These are phyloP conservation scores for Ajuga chamaepitys DNA, from an alignment of 257 asterid species.

Conservation along the genomic window DNA sequence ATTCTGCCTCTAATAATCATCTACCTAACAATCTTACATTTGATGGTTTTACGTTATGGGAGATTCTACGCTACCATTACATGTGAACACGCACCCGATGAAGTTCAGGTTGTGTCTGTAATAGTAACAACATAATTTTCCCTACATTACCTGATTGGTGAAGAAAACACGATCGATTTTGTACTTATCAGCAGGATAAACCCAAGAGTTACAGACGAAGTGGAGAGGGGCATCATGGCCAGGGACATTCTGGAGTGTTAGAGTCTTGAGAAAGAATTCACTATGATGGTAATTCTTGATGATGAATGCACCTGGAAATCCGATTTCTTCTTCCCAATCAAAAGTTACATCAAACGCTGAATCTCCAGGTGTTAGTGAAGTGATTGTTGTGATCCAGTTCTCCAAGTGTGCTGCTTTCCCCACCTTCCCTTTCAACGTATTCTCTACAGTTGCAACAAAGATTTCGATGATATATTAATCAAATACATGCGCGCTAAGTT, in stretches of 20 bases:
- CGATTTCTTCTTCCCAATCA: constrained; percentile 36
- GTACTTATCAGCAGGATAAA: constrained; percentile 34
- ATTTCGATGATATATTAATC: too few species aligned
- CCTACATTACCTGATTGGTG: constrained; percentile 22
- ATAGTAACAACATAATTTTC: too few species aligned
- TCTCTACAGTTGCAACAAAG: constrained; percentile 34
- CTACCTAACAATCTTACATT: too few species aligned
- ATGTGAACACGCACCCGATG: too few species aligned
- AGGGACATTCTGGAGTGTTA: constrained; percentile 39
- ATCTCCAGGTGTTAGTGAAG: constrained; percentile 29
- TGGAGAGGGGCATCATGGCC: constrained; percentile 36
- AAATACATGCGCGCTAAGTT: too few species aligned
- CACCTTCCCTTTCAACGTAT: constrained; percentile 35
- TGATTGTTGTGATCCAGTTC: constrained; percentile 38
- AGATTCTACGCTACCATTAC: too few species aligned
- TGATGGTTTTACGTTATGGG: too few species aligned
- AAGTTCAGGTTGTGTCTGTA: too few species aligned
- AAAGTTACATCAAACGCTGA: constrained; percentile 32
- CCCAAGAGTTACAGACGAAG: constrained; percentile 52
- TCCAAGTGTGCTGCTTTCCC: constrained; percentile 42
- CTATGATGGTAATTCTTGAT: constrained; percentile 34
- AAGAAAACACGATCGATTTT: constrained; percentile 32
- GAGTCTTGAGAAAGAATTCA: constrained; percentile 43
- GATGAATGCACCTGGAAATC: constrained; percentile 39
- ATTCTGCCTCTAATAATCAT: too few species aligned